Percentiles rank a stretch among this genome's conserved stretches.
These are phyloP conservation scores for Acaromyces ingoldii DNA, from an alignment of 1,284 basidiomycete species.

Conservation along the genomic window DNA sequence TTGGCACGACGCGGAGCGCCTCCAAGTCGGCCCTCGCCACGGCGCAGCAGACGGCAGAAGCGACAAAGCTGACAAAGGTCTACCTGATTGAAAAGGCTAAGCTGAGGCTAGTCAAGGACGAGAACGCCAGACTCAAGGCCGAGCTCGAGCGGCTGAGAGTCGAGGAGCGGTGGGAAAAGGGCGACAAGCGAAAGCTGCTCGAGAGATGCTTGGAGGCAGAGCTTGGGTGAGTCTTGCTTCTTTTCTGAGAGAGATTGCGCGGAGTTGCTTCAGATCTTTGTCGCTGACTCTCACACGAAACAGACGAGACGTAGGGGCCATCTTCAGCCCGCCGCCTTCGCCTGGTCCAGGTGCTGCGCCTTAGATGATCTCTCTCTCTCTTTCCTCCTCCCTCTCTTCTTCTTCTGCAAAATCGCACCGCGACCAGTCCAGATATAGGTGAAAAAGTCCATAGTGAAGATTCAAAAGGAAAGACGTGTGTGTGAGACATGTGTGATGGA, in stretches of 20 bases:
- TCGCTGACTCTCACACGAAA: not conserved
- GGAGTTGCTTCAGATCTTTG: not conserved
- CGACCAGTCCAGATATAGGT: too few species aligned
- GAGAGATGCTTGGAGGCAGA: conserved; percentile 8
- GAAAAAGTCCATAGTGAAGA: too few species aligned
- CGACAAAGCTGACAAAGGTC: conserved; percentile 14
- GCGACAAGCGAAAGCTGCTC: conserved; percentile 3
- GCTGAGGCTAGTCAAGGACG: conserved; percentile 14
- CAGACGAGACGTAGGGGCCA: conserved; percentile 30
- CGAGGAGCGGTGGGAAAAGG: conserved; percentile 15
- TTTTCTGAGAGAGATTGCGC: not conserved
- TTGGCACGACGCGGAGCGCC: not conserved
- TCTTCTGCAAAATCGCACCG: too few species aligned
- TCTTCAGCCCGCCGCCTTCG: conserved; percentile 31
- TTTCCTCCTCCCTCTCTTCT: too few species aligned
- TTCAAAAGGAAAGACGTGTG: too few species aligned
- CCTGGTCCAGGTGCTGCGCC: conserved; percentile 10
- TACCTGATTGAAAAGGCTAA: conserved; percentile 48
- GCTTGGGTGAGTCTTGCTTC: conserved; percentile 4
- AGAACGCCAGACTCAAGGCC: conserved; percentile 27
- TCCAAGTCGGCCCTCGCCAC: not conserved
- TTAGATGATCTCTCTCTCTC: too few species aligned
- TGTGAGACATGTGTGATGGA: too few species aligned
- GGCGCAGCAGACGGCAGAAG: not conserved
- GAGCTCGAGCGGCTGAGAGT: conserved; percentile 27